phyloP scores from a whole-genome alignment of 805 yeast species.

The Yamadazyma nakazawae region DNA sequence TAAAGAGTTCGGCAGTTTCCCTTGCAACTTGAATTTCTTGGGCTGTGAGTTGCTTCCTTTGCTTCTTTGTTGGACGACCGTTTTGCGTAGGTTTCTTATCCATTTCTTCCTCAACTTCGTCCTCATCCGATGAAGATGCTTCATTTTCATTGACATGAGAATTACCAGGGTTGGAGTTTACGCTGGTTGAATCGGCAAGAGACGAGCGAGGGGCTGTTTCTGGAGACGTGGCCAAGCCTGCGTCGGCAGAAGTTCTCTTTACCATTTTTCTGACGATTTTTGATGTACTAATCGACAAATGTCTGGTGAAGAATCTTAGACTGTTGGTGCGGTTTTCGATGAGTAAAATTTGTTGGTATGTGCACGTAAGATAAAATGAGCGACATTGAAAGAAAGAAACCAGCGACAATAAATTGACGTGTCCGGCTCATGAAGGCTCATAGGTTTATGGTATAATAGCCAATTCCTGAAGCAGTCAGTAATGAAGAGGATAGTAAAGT shows the following conservation, averaged over 20 bases:
- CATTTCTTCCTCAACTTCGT: not conserved
- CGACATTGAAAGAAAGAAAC: too few species aligned
- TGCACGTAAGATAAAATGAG: not conserved
- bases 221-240: constrained; percentile 3
- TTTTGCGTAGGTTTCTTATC: constrained; percentile 7
- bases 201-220: not conserved
- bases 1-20: constrained; percentile 91
- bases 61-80: constrained; percentile 33
- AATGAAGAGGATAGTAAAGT: too few species aligned
- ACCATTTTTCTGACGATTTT: constrained; percentile 8
- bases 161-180: not conserved
- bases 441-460: too few species aligned
- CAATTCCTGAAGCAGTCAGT: too few species aligned
- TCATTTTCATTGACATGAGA: not conserved
- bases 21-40: constrained; percentile 89
- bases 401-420: too few species aligned
- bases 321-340: constrained; percentile 4
- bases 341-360: constrained; percentile 7
- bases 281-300: not conserved
- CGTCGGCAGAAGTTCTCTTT: constrained; percentile 10
- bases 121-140: constrained; percentile 3
- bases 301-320: not conserved
- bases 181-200: not conserved
- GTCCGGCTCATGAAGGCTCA: too few species aligned
- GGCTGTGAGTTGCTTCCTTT: constrained; percentile 47